Percentiles rank a stretch among this genome's conserved stretches.
phyloP scores from a whole-genome alignment of 352 stramenopile species.

The Phytophthora sp. region DNA sequence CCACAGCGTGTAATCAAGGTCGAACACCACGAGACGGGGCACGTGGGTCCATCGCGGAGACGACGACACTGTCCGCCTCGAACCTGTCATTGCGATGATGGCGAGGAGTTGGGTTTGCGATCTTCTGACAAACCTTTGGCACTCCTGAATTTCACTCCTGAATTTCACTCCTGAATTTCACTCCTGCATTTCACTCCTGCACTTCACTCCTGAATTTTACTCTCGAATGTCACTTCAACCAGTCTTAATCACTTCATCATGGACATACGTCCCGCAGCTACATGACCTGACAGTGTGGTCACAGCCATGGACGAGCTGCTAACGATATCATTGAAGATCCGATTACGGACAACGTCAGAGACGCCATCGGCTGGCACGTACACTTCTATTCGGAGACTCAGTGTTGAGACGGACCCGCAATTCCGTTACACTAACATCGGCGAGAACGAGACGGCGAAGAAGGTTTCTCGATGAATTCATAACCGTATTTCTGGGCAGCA shows the following conservation, averaged over 20 bases:
- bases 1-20: constrained; percentile 84
- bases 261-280: constrained; percentile 60
- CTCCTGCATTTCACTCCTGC: too few species aligned
- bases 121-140: too few species aligned
- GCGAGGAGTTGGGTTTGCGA: too few species aligned
- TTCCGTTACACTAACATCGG: constrained; percentile 55
- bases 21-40: constrained; percentile 73
- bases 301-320: constrained; percentile 86
- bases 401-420: constrained; percentile 72
- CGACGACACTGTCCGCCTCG: background rate
- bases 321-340: constrained; percentile 69
- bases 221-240: too few species aligned
- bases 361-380: constrained; percentile 71
- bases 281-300: constrained; percentile 74
- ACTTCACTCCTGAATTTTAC: too few species aligned
- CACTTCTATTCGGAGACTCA: constrained; percentile 75
- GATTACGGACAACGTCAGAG: constrained; percentile 59
- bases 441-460: constrained; percentile 78
- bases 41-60: constrained; percentile 52
- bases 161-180: too few species aligned
- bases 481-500: constrained; percentile 85
- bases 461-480: constrained; percentile 71
- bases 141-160: too few species aligned
- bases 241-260: too few species aligned
- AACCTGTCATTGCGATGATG: too few species aligned